phyloP scores from a whole-genome alignment of 2,329 filamentous ascomycete species.

The Beauveria sp. region DNA sequence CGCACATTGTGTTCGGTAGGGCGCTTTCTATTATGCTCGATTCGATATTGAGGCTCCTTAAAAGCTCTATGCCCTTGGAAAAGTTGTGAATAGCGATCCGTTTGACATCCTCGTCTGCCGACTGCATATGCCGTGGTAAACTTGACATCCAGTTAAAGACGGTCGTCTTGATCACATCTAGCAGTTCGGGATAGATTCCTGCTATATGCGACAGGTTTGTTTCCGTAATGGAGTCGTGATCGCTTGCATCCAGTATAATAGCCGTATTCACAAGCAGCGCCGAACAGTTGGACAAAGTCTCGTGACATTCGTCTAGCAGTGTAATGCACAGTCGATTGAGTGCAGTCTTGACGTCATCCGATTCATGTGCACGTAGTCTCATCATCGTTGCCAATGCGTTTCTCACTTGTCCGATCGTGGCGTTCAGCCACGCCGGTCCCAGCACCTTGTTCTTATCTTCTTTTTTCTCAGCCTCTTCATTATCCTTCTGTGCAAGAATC shows the following conservation, averaged over 20 bases:
- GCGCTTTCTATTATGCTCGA: conserved; percentile 60
- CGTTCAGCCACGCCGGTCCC: conserved; percentile 62
- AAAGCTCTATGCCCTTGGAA: conserved; percentile 61
- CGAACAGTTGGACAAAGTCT: conserved; percentile 61
- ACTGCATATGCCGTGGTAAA: conserved; percentile 75
- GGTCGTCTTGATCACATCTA: conserved; percentile 58
- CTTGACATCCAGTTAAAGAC: conserved; percentile 77
- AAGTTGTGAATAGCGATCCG: conserved; percentile 66
- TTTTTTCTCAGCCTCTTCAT: conserved; percentile 18
- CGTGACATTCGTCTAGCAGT: conserved; percentile 71
- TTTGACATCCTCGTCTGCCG: conserved; percentile 73
- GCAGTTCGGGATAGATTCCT: conserved; percentile 52
- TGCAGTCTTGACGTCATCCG: conserved; percentile 58
- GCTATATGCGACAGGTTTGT: conserved; percentile 55
- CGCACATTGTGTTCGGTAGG: conserved; percentile 61
- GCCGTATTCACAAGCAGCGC: conserved; percentile 74
- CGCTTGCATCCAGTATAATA: conserved; percentile 56
- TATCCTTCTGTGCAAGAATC: conserved; percentile 31
- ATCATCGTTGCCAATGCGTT: conserved; percentile 72
- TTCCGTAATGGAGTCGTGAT: conserved; percentile 29
- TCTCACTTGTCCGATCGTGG: conserved; percentile 74
- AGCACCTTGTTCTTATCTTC: conserved; percentile 29
- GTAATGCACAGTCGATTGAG: conserved; percentile 65
- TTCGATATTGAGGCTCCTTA: conserved; percentile 55
- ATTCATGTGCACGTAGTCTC: conserved; percentile 64